These are phyloP conservation scores for Tephrocybe sp. DNA, from an alignment of 768 basidiomycete species.

Conservation along the genomic window DNA sequence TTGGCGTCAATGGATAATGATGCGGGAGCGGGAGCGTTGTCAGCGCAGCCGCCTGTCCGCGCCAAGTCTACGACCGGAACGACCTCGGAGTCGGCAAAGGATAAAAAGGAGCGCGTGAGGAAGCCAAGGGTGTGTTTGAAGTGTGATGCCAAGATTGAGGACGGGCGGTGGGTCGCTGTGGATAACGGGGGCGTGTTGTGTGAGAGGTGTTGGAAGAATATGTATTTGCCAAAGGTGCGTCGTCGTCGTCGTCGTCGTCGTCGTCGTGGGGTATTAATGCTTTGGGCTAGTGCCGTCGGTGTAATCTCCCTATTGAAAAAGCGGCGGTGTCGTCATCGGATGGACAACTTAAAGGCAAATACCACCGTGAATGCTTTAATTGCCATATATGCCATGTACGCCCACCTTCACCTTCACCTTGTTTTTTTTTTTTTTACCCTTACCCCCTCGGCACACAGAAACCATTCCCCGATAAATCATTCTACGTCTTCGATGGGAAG, in stretches of 20 bases:
- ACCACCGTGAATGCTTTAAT: slow-evolving; percentile 89
- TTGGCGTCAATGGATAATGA: slow-evolving; percentile 26
- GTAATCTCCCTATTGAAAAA: slow-evolving; percentile 83
- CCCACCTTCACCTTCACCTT: too few relatives aligned
- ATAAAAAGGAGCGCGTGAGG: slow-evolving; percentile 27
- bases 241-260: too few relatives aligned
- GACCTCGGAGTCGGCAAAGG: neutral
- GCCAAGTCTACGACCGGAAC: too few relatives aligned
- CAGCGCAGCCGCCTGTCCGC: slow-evolving; percentile 20
- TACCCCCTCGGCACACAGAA: slow-evolving; percentile 37
- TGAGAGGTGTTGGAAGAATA: slow-evolving; percentile 92
- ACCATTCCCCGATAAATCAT: slow-evolving; percentile 89
- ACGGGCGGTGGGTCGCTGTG: slow-evolving; percentile 80
- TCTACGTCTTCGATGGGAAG: slow-evolving; percentile 89
- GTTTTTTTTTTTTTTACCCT: slow-evolving; percentile 2
- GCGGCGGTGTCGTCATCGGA: slow-evolving; percentile 89
- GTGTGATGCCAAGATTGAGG: slow-evolving; percentile 68
- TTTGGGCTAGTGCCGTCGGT: slow-evolving; percentile 95
- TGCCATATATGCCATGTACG: slow-evolving; percentile 77
- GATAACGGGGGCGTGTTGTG: slow-evolving; percentile 79
- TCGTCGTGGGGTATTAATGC: too few relatives aligned
- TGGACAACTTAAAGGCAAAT: slow-evolving; percentile 94
- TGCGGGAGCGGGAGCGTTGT: slow-evolving; percentile 39
- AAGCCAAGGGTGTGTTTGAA: slow-evolving; percentile 55
- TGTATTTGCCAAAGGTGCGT: slow-evolving; percentile 87